Evolutionary conservation across 305 asterid genomes (phyloP), one percentile per base, ranked within the genome.

Genomic region (Fraxinus albicans): DNA sequence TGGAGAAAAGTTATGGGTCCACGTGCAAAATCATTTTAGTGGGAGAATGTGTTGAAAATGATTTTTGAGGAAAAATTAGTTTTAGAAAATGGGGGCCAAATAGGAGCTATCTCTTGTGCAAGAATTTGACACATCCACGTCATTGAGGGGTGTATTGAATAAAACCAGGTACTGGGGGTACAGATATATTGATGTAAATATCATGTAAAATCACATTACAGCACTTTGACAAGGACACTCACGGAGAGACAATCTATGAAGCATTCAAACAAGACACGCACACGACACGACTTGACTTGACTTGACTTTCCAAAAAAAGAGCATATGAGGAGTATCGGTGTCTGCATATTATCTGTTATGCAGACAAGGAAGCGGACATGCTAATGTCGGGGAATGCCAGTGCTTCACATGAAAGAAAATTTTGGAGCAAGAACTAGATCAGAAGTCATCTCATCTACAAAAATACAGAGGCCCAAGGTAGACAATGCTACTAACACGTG

Each of bases 401-500:
- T 73, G 47, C 77, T 73, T 33, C 31, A 63, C 33, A 79, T 33
- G 76, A 79, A 34, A 58, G 74, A 65, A 21, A 35, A 63, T 34
- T 47, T 17, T 31, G 60, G 58, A 9, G 81, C 74, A 69, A 58
- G 15, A 29, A 72, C 38, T 33, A 84, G 36, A 55, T n/a, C 65
- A 23, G 53, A 76, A 53, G 83, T 19, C 67, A 60, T 47, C 55
- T 42, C 44, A 81, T 73, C 29, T 7, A 76, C 73, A 82, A 78
- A 76, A 79, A 77, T 80, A 19, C n/a, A 44, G 81, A 87, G 73
- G 74, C 80, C 78, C 60, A 47, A 79, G 73, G 36, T 33, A 84
- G 84, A 70, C 9, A 86, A 83, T 67, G 78, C 29, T 84, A 89
- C 96, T 84, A 74, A 91, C 95, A 92, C 87, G 88, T 93, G 97